Conservation (phyloP, 139 green algal species). For the Axilococcus clingmanii region DNA sequence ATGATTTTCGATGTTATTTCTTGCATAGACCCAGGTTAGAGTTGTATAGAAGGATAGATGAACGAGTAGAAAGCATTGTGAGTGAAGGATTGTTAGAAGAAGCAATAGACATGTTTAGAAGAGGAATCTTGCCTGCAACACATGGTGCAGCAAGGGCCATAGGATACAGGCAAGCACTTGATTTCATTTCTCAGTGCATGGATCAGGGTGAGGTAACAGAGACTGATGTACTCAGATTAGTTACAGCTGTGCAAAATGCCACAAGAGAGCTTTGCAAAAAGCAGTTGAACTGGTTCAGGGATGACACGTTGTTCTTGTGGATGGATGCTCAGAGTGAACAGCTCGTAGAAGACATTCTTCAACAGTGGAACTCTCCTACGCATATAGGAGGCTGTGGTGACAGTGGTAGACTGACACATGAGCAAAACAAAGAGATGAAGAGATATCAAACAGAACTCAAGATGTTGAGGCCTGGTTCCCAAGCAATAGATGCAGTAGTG, state of each 20-base stretch:
- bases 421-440: conserved; percentile 28
- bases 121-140: conserved; percentile 35
- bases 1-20: conserved; percentile 73
- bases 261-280: conserved; percentile 59
- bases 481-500: neutral
- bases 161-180: conserved; percentile 52
- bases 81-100: conserved; percentile 23
- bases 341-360: conserved; percentile 26
- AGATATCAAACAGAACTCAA: conserved; percentile 27
- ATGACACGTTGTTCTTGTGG: conserved; percentile 48
- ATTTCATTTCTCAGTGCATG: conserved; percentile 18
- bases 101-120: conserved; percentile 32
- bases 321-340: conserved; percentile 34
- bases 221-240: conserved; percentile 24
- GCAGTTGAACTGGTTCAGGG: conserved; percentile 76
- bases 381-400: conserved; percentile 28
- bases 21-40: conserved; percentile 51
- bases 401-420: conserved; percentile 26
- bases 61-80: conserved; percentile 73
- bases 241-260: conserved; percentile 43
- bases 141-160: conserved; percentile 61
- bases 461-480: neutral
- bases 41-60: conserved; percentile 67
- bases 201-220: neutral
- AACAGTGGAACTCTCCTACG: conserved; percentile 8